Evolutionary conservation across 768 basidiomycete species (phyloP).

Genomic region (Naematelia encephala): DNA sequence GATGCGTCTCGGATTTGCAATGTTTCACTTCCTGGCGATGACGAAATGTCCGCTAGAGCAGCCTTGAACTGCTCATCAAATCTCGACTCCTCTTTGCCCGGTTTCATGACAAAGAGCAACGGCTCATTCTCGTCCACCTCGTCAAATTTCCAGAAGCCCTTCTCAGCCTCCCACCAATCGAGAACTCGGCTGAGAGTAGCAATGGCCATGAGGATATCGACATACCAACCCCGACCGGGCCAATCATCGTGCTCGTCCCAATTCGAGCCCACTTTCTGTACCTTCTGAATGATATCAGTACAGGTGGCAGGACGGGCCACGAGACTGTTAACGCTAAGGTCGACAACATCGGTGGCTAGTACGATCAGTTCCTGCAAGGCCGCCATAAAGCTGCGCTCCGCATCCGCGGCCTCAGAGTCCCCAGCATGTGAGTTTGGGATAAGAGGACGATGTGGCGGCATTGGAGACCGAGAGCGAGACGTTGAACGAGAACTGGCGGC

Average conservation of each 20-base stretch:
- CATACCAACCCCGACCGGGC: constrained; percentile 97
- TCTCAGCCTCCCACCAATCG: constrained; percentile 99
- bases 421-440: constrained; percentile 5
- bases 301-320: constrained; percentile 80
- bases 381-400: constrained; percentile 61
- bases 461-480: constrained; percentile 88
- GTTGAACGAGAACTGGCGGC: constrained; percentile 73
- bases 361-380: constrained; percentile 87
- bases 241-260: constrained; percentile 99
- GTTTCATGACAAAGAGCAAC: constrained; percentile 87
- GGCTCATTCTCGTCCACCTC: constrained; percentile 77
- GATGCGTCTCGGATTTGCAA: constrained; percentile 17
- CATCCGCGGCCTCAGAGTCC: constrained; percentile 19
- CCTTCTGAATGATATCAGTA: constrained; percentile 79
- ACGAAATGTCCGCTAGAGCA: constrained; percentile 12
- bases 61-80: constrained; percentile 36
- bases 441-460: constrained; percentile 64
- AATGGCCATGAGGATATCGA: constrained; percentile 89
- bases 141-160: constrained; percentile 99
- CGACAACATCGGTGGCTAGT: constrained; percentile 87
- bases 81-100: constrained; percentile 58
- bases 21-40: constrained; percentile 7
- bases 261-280: constrained; percentile 84
- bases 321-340: constrained; percentile 81
- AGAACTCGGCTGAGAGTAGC: constrained; percentile 94